These are phyloP conservation scores for Penicillium lividum DNA, from an alignment of 495 filamentous ascomycete genomes.

Conservation along the genomic window DNA sequence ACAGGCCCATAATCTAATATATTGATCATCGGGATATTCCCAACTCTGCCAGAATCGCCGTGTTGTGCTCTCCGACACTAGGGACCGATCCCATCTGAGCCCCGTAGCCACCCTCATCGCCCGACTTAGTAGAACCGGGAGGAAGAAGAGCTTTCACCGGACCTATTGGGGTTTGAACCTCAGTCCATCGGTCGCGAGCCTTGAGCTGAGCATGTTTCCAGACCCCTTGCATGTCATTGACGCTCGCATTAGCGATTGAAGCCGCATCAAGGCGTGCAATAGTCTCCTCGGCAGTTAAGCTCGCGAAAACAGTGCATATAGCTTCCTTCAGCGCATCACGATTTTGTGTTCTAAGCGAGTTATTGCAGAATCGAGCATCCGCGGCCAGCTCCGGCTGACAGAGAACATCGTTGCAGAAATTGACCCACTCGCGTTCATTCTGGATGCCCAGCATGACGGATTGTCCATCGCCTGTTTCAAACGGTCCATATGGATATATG, in stretches of 20 bases:
- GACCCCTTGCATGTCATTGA: constrained; percentile 52
- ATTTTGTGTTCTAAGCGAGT: constrained; percentile 35
- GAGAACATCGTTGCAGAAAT: constrained; percentile 46
- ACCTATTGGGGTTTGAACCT: constrained; percentile 44
- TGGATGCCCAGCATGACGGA: constrained; percentile 57
- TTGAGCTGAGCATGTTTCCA: constrained; percentile 51
- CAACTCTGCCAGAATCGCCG: constrained; percentile 21
- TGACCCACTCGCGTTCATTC: constrained; percentile 54
- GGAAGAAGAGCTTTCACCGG: constrained; percentile 45
- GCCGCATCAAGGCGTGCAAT: constrained; percentile 34
- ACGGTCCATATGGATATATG: constrained; percentile 55
- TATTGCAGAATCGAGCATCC: constrained; percentile 39
- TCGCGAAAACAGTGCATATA: constrained; percentile 32
- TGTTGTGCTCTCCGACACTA: constrained; percentile 44
- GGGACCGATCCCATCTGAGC: constrained; percentile 39
- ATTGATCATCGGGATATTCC: not conserved
- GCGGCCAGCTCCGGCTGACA: constrained; percentile 28
- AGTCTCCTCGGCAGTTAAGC: constrained; percentile 30
- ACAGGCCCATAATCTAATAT: not conserved
- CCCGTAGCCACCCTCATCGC: constrained; percentile 17
- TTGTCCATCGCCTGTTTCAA: constrained; percentile 46
- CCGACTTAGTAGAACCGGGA: constrained; percentile 32
- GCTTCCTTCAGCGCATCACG: constrained; percentile 35
- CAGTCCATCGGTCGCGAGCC: constrained; percentile 46
- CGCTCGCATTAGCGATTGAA: constrained; percentile 49